These are phyloP conservation scores for Bertia moriformis DNA, from an alignment of 2,329 filamentous ascomycete genomes.

Conservation along the genomic window DNA sequence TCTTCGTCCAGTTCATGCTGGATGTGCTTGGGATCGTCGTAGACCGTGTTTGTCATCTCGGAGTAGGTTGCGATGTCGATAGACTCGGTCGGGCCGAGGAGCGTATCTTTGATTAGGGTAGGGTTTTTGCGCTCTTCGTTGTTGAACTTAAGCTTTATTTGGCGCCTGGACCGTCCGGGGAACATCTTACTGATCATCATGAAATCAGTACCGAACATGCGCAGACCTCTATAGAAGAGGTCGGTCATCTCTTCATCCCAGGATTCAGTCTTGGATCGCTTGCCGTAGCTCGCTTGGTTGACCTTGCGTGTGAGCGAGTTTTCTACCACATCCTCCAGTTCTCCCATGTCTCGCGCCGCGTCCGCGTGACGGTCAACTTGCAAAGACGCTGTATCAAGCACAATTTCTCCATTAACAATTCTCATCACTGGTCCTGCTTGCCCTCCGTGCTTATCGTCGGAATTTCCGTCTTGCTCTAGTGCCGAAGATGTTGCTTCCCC, in stretches of 20 bases:
- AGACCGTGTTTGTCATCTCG: slow-evolving; percentile 24
- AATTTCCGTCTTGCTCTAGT: slow-evolving; percentile 6
- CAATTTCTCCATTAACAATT: slow-evolving; percentile 41
- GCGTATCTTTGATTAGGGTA: slow-evolving; percentile 30
- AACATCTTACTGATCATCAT: slow-evolving; percentile 49
- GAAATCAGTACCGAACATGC: slow-evolving; percentile 52
- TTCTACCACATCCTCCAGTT: slow-evolving; percentile 29
- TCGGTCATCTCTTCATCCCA: slow-evolving; percentile 46
- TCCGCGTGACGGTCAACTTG: slow-evolving; percentile 39
- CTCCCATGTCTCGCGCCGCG: slow-evolving; percentile 21
- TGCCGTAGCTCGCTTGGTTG: slow-evolving; percentile 10
- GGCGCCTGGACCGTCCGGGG: slow-evolving; percentile 37
- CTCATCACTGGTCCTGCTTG: slow-evolving; percentile 28
- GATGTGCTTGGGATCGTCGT: slow-evolving; percentile 8
- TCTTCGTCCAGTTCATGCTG: slow-evolving; percentile 24
- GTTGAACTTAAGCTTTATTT: slow-evolving; percentile 49
- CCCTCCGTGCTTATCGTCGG: slow-evolving; percentile 5
- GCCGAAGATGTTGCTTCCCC: neutral
- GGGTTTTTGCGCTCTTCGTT: slow-evolving; percentile 43
- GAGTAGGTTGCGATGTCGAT: slow-evolving; percentile 26
- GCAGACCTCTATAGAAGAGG: slow-evolving; percentile 44
- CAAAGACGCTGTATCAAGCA: slow-evolving; percentile 32
- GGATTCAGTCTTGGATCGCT: slow-evolving; percentile 30
- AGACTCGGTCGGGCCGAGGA: slow-evolving; percentile 26
- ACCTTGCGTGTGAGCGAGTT: slow-evolving; percentile 18